These are phyloP conservation scores for Pelargonium myrrhifolium DNA, from an alignment of 441 rosid species.

Conservation along the genomic window DNA sequence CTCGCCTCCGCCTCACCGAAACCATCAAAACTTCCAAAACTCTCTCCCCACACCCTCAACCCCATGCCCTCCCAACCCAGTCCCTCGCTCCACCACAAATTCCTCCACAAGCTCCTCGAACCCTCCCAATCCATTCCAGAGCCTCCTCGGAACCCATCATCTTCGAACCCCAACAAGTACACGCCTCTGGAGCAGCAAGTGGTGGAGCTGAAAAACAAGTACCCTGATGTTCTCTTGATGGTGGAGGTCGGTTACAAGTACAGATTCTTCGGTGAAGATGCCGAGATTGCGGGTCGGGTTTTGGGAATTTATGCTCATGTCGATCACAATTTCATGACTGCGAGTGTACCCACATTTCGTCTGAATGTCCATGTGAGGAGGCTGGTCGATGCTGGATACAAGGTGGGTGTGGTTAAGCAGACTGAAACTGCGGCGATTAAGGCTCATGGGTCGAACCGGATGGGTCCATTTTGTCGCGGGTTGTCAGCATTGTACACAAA, in stretches of 20 bases:
- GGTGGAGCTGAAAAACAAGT: constrained; percentile 55
- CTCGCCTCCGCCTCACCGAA: constrained; percentile 23
- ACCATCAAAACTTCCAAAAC: constrained; percentile 31
- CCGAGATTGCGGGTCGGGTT: constrained; percentile 64
- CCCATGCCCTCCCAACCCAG: too few species aligned
- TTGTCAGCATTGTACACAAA: constrained; percentile 76
- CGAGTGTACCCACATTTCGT: constrained; percentile 84
- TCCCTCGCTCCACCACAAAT: constrained; percentile 40
- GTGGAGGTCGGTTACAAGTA: constrained; percentile 89
- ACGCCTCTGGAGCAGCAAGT: constrained; percentile 89
- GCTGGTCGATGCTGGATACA: constrained; percentile 73
- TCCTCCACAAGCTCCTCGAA: constrained; percentile 43
- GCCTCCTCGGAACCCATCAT: constrained; percentile 8
- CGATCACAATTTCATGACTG: constrained; percentile 79
- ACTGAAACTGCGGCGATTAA: constrained; percentile 92
- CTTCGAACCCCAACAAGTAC: constrained; percentile 32
- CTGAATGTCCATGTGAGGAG: constrained; percentile 73
- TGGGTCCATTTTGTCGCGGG: constrained; percentile 71
- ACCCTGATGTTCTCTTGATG: constrained; percentile 80
- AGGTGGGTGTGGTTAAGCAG: constrained; percentile 92
- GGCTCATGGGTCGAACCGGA: constrained; percentile 56
- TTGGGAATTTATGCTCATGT: constrained; percentile 70
- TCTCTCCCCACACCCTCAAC: constrained; percentile 45
- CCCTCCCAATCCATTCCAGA: constrained; percentile 26
- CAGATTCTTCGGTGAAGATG: constrained; percentile 83